These are phyloP conservation scores for Aspergillus indologenus DNA, from an alignment of 495 filamentous ascomycete species.

Conservation along the genomic window DNA sequence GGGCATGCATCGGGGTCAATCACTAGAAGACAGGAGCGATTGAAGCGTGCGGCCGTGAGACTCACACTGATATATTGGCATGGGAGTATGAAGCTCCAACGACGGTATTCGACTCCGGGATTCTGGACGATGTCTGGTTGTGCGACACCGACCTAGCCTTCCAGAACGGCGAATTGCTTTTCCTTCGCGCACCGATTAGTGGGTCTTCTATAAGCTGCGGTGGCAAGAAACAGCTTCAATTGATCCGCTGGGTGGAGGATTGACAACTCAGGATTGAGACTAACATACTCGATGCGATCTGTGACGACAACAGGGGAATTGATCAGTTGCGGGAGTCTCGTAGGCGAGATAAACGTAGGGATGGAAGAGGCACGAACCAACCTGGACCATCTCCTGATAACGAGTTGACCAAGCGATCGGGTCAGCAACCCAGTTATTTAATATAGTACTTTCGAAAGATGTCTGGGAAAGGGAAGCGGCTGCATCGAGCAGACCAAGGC, in stretches of 20 bases:
- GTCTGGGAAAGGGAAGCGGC: background rate
- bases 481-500: constrained; percentile 7
- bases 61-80: constrained; percentile 86
- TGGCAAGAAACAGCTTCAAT: background rate
- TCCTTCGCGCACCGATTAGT: constrained; percentile 35
- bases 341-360: constrained; percentile 12
- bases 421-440: constrained; percentile 18
- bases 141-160: constrained; percentile 51
- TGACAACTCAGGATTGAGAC: background rate
- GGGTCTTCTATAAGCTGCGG: background rate
- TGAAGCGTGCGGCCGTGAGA: constrained; percentile 22
- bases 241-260: background rate
- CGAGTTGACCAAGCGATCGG: background rate
- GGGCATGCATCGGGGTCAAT: constrained; percentile 23
- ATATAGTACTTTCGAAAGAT: no score
- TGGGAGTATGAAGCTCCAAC: constrained; percentile 96
- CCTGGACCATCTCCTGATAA: constrained; percentile 96
- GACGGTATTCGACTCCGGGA: constrained; percentile 70
- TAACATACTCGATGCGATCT: constrained; percentile 54
- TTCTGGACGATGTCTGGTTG: constrained; percentile 44
- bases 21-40: background rate
- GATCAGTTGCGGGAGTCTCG: constrained; percentile 24
- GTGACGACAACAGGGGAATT: constrained; percentile 21
- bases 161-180: constrained; percentile 87
- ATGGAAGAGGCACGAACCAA: constrained; percentile 68